Evolutionary conservation across 768 basidiomycete species (phyloP), one percentile per base, ranked within the genome.

Genomic region (Lactifluus pinguis): DNA sequence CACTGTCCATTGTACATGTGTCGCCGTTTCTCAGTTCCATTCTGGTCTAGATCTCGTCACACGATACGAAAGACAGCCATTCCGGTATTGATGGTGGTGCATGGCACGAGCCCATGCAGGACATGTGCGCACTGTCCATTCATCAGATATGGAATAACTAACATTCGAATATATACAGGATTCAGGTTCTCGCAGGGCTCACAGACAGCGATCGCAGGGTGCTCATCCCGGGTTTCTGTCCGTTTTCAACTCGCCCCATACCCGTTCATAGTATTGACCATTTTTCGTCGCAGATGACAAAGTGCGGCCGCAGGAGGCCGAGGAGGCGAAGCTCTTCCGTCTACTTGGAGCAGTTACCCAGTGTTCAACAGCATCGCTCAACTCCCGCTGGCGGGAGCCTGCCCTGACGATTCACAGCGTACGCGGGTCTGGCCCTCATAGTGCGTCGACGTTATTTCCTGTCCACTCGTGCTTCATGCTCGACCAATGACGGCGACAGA

Each of bases 41-140:
- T 8, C 6, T 14, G 7, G 7, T 39, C 45, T 10, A 91, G 84
- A 84, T 98, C 59, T 80, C 80, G 5, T 91, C 83, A 63, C 73
- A 79, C 32, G 77, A 80, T 13, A 87, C 89, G 0, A 58, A 54
- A 29, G 95, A 98, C 70, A 77, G 91, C 47, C 97, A 99, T 71
- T 94, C 92, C 15, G 97, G 97, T 63, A 80, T 98, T 9, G 92
- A 97, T 68, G 97, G 97, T 36, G 97, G 97, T 15, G 88, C 83
- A 1, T 80, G 85, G 2, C 75, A 76, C 3, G 97, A 99, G 72
- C 95, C 97, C 0, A 92, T 98, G 89, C 76, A 85, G 52, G 97
- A 98, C 68, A 92, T 98, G 89, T 91, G 47, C 67, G 58, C 80
- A 68, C 30, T 29, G 45, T 39, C 7, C 10, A 45, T 14, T 15